Percentiles rank a stretch among this genome's conserved stretches.
phyloP scores from a whole-genome alignment of 164 flowering plant genomes.

The Aristolochia californica region DNA sequence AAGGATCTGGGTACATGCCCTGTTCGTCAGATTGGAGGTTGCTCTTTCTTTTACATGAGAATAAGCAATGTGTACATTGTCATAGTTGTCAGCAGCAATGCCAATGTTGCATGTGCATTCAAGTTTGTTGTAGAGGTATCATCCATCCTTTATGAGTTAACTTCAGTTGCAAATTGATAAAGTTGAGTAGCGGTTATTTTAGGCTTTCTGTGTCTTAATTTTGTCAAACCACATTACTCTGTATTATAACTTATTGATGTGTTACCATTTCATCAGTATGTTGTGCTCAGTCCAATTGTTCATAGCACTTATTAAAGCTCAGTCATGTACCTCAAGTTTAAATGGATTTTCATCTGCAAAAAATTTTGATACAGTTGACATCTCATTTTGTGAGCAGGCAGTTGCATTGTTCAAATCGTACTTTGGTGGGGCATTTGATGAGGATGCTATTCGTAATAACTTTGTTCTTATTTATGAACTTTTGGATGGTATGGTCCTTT shows the following conservation, averaged over 20 bases:
- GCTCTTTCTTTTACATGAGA: constrained; percentile 98
- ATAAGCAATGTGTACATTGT: constrained; percentile 98
- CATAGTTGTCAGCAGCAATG: constrained; percentile 99
- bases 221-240: no score
- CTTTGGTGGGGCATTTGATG: constrained; percentile 98
- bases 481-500: constrained; percentile 62
- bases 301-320: no score
- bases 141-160: no score
- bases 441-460: constrained; percentile 96
- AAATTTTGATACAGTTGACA: constrained; percentile 3
- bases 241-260: no score
- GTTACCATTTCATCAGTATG: no score
- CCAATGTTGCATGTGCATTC: constrained; percentile 97
- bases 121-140: constrained; percentile 97
- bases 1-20: constrained; percentile 98
- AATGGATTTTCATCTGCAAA: background rate
- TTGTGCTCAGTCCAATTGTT: no score
- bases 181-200: no score
- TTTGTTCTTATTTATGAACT: constrained; percentile 94
- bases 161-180: no score
- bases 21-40: constrained; percentile 96
- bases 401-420: constrained; percentile 91
- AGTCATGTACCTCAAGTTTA: background rate
- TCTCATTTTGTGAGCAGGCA: constrained; percentile 49
- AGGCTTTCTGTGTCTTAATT: no score